These are phyloP conservation scores for Cyamopsis tetragonoloba DNA, from an alignment of 306 rosid species.

Conservation along the genomic window DNA sequence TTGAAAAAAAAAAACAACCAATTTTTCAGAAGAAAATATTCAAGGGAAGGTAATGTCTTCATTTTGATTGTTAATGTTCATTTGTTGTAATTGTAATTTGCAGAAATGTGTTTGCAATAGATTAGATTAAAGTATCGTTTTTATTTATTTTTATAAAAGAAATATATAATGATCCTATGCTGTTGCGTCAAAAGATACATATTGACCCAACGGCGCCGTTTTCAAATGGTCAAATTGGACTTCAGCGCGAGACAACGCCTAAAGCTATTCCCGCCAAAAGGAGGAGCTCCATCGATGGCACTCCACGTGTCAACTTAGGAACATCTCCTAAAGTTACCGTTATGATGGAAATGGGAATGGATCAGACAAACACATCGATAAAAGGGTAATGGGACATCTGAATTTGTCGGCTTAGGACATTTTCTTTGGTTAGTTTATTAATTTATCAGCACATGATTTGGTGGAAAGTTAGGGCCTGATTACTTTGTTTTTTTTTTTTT, in stretches of 20 bases:
- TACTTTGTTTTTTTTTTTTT: too few species aligned
- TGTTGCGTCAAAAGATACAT: neutral
- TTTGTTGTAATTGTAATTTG: too few species aligned
- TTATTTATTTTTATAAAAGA: too few species aligned
- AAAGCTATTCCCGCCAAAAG: slow-evolving; percentile 49
- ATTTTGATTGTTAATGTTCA: neutral
- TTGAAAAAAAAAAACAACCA: neutral
- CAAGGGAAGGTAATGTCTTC: slow-evolving; percentile 3
- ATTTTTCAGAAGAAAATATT: neutral
- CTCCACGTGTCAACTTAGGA: slow-evolving; percentile 51
- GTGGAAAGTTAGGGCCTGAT: too few species aligned
- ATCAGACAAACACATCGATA: slow-evolving; percentile 27
- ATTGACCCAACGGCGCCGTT: slow-evolving; percentile 41
- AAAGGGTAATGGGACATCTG: slow-evolving; percentile 21
- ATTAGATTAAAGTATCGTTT: neutral
- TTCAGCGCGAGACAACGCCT: neutral
- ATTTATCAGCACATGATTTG: too few species aligned
- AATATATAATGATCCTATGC: neutral
- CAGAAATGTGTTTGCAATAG: too few species aligned
- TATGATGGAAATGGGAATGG: slow-evolving; percentile 28
- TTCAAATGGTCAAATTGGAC: slow-evolving; percentile 19
- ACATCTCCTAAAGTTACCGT: slow-evolving; percentile 58
- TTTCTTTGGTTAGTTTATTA: neutral
- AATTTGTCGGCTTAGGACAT: slow-evolving; percentile 17
- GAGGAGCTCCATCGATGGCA: neutral